These are phyloP conservation scores for Plectosphaerella cucumerina DNA, from an alignment of 2,329 filamentous ascomycete genomes.

Conservation along the genomic window DNA sequence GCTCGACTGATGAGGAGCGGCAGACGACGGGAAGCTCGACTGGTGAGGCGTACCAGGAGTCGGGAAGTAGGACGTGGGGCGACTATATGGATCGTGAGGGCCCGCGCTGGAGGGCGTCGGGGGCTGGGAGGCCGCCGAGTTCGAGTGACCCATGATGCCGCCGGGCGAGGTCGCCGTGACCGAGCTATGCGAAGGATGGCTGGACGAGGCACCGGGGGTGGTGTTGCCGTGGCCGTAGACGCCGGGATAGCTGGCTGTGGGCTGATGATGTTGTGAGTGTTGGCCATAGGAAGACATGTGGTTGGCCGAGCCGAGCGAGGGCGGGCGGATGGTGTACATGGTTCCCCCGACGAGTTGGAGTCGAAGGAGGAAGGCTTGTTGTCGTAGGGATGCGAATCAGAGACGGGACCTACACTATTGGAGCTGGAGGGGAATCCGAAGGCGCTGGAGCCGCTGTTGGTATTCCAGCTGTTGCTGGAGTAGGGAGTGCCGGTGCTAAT, in stretches of 20 bases:
- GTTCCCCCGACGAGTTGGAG: slow-evolving; percentile 37
- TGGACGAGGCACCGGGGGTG: neutral
- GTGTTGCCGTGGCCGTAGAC: neutral
- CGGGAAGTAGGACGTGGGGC: slow-evolving; percentile 55
- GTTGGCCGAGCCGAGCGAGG: slow-evolving; percentile 39
- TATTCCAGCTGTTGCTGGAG: slow-evolving; percentile 44
- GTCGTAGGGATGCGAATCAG: slow-evolving; percentile 4
- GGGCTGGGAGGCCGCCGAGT: slow-evolving; percentile 31
- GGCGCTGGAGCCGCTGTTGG: slow-evolving; percentile 48
- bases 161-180: neutral
- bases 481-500: slow-evolving; percentile 41
- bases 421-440: slow-evolving; percentile 40
- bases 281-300: slow-evolving; percentile 32
- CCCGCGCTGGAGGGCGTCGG: slow-evolving; percentile 43
- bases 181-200: neutral
- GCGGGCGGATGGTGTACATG: slow-evolving; percentile 28
- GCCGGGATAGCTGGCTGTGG: no score
- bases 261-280: neutral
- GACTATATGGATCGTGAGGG: slow-evolving; percentile 53
- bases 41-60: slow-evolving; percentile 52
- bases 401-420: no score
- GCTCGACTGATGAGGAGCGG: neutral
- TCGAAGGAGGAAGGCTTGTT: slow-evolving; percentile 31
- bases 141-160: neutral
- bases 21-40: slow-evolving; percentile 33